Evolutionary conservation across 2,329 filamentous ascomycete species (phyloP), one percentile per base, ranked within the genome.

Genomic region (Talaromyces verruculosus): DNA sequence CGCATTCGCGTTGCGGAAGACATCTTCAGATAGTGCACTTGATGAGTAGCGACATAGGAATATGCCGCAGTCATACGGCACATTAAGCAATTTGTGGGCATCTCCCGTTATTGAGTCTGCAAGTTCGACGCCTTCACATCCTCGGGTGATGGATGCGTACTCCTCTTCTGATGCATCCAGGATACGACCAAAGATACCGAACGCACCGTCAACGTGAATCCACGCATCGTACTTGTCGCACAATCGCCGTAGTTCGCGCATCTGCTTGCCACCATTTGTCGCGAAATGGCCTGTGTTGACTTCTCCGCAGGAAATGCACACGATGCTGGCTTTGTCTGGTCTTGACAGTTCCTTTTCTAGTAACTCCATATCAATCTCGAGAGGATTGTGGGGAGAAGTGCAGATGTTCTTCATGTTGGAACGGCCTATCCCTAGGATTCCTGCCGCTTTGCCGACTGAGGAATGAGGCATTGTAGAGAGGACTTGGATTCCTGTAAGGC

Each of bases 51-150:
- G 87, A 61, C 89, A 92, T 71, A 96, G 86, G 83, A 97, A 96
- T 78, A 97, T 90, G 51, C 93, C 94, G 72, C 90, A 93, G 77
- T 97, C 94, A 72, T 97, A 97, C 0, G 94, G 93, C 55, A 97
- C 92, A 71, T 97, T 97, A 67, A 98, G 84, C n/a, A 97, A 80
- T 74, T 97, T 97, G 77, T 98, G 94, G 0, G 86, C 91, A 72
- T 97, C 93, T 2, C 91, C 89, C 0, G 92, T 89, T 70, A 97
- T 93, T 61, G 91, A 96, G 74, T 97, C 92, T 2, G 91, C 92
- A 2, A 96, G 82, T 68, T 96, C 89, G 13, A 97, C 77, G 0
- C 91, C 91, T 3, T 85, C 83, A 1, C 79, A 83, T 67, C 78
- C 83, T 41, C 75, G 78, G 66, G 78, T 87, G 67, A 87, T 74